Evolutionary conservation across 805 yeast species (phyloP), one percentile per base, ranked within the genome.

Genomic region (Lipomyces chichibuensis): DNA sequence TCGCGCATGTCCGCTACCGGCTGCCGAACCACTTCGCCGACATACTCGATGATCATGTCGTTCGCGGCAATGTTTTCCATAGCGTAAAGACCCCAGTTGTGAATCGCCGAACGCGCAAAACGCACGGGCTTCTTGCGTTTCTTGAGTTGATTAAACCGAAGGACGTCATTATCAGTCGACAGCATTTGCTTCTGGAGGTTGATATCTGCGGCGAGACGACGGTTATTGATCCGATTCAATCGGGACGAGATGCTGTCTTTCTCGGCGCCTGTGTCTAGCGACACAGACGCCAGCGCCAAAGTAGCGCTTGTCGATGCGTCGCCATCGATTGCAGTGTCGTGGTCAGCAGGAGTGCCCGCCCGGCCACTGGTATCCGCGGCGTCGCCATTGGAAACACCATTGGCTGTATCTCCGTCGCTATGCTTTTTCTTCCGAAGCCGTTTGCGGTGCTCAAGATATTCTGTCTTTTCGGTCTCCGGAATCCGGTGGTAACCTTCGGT

Each of bases 31-130:
- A 96, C 84, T 73, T 95, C 98, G 35, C 99, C 99, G 3, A 95
- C 98, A 74, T 95, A 95, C 78, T 95, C 99, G 66, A 95, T 94
- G 74, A 95, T 92, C 97, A 95, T 94, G 77, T 95, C 99, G 72
- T 88, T 90, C 0, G 95, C 96, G n/a, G 92, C 90, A 75, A 95
- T 95, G 1, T 96, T 96, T 74, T 95, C 98, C 74, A 91, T 80
- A 0, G 99, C 99, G 78, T 92, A 95, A 52, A 95, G 80, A 0
- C 99, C 99, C 99, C 99, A 95, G 75, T 94, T 92, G 77, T 95
- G 99, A 74, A 95, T 95, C 0, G 98, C 96, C 1, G 98, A 92
- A 63, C 98, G 83, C 0, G 98, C 98, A 82, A 93, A 93, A n/a
- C 95, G 89, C 8, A 94, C 98, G 0, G 97, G 97, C 75, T 94